Base-by-base conservation (phyloP, 495 filamentous ascomycete species). In the Trichoderma erinaceum region DNA sequence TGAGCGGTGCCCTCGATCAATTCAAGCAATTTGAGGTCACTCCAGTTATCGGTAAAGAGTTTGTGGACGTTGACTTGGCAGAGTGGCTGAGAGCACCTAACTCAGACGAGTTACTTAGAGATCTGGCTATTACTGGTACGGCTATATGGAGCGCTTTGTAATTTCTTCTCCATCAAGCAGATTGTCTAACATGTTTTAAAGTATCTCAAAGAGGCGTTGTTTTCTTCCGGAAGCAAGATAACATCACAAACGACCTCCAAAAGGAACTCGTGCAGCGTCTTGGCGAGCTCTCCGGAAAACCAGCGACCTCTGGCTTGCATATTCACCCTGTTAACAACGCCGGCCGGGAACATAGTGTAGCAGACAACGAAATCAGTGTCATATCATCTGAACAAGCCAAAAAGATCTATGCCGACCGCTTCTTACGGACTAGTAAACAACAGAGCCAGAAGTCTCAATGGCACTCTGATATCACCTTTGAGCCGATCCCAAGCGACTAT, bases 181-280 rank as follows among this genome's bases (percentile, higher is more conserved):
- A 16, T 32, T 29, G 11, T 23, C 56, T 61, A 15, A 61, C 27
- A 61, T 3, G 4, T 8, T 25, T 29, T 2, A 23, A 50, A 93
- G 90, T 95, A 71, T 93, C 90, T 18, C 87, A 89, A 70, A 86
- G 90, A 0, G 90, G 90, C 3, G 91, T 95, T 0, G 91, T 93
- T 50, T 92, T 92, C 80, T 92, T 95, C 79, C 88, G 90, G 35
- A 83, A 85, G 44, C 91, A 93, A 70, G 84, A 92, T 74, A 82
- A 79, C 66, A 75, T 91, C 10, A 82, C 82, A 70, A 82, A 89
- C 70, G 84, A 88, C 21, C 78, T 87, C 23, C 87, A 90, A 69
- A 93, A 93, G 72, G 83, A 88, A 68, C 83, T 93, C 0, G 81
- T 84, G 3, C 83, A 90, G 66, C 81, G 84, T 2, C 83, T 93